Percentiles rank a stretch among this genome's conserved stretches.
These are phyloP conservation scores for Penicillium sp. DNA, from an alignment of 2,329 filamentous ascomycete species.

Conservation along the genomic window DNA sequence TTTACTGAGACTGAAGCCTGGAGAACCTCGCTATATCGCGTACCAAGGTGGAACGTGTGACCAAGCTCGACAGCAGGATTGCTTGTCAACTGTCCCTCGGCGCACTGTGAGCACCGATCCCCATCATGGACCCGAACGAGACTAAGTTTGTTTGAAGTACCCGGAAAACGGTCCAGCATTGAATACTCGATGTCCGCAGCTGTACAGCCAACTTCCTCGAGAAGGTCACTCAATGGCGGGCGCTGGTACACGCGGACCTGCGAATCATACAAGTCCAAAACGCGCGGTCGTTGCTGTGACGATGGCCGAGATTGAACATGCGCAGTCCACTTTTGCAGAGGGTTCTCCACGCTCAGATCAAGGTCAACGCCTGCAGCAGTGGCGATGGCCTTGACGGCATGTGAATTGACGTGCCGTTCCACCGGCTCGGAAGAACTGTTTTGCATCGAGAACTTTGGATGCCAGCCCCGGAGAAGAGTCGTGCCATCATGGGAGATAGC, in stretches of 20 bases:
- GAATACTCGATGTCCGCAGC: slow-evolving; percentile 32
- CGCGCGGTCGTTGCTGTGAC: slow-evolving; percentile 27
- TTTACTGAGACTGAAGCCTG: slow-evolving; percentile 55
- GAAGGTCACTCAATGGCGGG: slow-evolving; percentile 36
- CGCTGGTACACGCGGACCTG: slow-evolving; percentile 37
- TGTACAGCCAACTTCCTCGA: slow-evolving; percentile 25
- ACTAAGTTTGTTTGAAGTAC: slow-evolving; percentile 48
- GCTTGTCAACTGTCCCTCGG: slow-evolving; percentile 55
- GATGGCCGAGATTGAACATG: slow-evolving; percentile 27
- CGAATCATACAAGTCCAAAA: slow-evolving; percentile 40
- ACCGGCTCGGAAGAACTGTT: slow-evolving; percentile 28
- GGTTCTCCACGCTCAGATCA: slow-evolving; percentile 63
- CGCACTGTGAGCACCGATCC: slow-evolving; percentile 68
- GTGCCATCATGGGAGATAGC: slow-evolving; percentile 52
- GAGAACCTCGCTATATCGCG: slow-evolving; percentile 74
- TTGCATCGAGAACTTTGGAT: slow-evolving; percentile 45
- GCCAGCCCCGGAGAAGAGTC: slow-evolving; percentile 65
- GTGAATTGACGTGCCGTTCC: slow-evolving; percentile 48
- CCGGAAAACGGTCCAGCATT: slow-evolving; percentile 35
- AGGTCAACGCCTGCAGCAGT: slow-evolving; percentile 55
- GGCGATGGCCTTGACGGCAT: slow-evolving; percentile 57
- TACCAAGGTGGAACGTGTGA: slow-evolving; percentile 91
- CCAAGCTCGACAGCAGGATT: slow-evolving; percentile 80
- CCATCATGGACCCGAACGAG: slow-evolving; percentile 61
- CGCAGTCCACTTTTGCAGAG: slow-evolving; percentile 49